Base-by-base conservation (phyloP, 768 basidiomycete genomes). In the Suillus subaureus region DNA sequence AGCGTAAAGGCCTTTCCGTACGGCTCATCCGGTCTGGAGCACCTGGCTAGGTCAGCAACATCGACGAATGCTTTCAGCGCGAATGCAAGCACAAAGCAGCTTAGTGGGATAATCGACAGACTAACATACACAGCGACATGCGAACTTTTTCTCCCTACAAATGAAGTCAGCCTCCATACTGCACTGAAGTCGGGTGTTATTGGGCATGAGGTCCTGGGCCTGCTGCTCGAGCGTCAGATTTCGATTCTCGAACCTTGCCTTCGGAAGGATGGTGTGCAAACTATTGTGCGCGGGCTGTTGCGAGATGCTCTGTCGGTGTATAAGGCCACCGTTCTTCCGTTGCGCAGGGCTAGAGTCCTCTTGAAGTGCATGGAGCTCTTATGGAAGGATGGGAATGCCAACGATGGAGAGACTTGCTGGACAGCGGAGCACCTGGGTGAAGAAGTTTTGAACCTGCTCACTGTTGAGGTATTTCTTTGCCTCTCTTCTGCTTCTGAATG, bases 61-160 rank as follows among this genome's bases (percentile, higher is more conserved):
- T 63, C 52, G 21, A 35, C 54, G 4, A 70, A 73, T 4, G 79
- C 78, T 7, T 81, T 91, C 56, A 69, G 69, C 2, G 66, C 78
- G 68, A 78, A 77, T n/a, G 62, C 76, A 0, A 80, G 78, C 15
- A 74, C 86, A 42, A 86, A 83, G 67, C 89, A 91, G 64, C 81
- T 92, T 7, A 84, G 79, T 1, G 74, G 78, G 9, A 82, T 93
- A 49, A 70, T 94, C 21, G 90, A 93, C 66, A 80, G 87, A 23
- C 78, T 88, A 28, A 89, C 92, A 0, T 89, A 88, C 65, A 80
- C 90, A 28, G 89, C 85, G 15, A 78, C 85, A 3, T 90, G 84
- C 72, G 92, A 94, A 35, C 83, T 94, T 6, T 78, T 91, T 35
- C 77, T 90, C 56, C 69, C 79, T 9, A 77, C 87, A 0, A 72